These are phyloP conservation scores for Penicillium frequentans DNA, from an alignment of 2,329 filamentous ascomycete genomes.

Conservation along the genomic window DNA sequence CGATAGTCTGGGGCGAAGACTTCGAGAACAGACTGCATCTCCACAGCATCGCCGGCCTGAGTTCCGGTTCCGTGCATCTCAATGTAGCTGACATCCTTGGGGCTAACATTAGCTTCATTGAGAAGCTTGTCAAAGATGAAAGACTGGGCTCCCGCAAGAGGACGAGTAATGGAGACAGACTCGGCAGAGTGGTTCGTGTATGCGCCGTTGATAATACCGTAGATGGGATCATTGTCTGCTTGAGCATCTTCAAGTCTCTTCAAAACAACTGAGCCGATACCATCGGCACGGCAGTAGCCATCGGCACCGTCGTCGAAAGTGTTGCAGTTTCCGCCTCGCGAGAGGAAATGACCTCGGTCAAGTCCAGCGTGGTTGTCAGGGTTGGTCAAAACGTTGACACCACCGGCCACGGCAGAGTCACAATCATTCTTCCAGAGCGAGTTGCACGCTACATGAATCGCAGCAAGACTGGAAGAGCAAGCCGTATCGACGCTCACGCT, in stretches of 20 bases:
- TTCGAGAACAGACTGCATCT: conserved; percentile 74
- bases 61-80: conserved; percentile 91
- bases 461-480: conserved; percentile 72
- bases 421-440: conserved; percentile 74
- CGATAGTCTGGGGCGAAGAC: conserved; percentile 58
- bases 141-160: conserved; percentile 74
- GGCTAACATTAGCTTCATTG: conserved; percentile 70
- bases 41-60: conserved; percentile 77
- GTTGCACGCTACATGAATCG: conserved; percentile 70
- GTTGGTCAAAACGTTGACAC: conserved; percentile 74
- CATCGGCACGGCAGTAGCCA: conserved; percentile 80
- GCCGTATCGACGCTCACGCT: conserved; percentile 75
- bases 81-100: conserved; percentile 75
- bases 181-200: conserved; percentile 81
- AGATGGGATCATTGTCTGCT: conserved; percentile 66
- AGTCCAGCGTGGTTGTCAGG: conserved; percentile 77
- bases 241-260: conserved; percentile 79
- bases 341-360: conserved; percentile 74
- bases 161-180: conserved; percentile 79
- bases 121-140: conserved; percentile 69
- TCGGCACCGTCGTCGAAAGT: conserved; percentile 79
- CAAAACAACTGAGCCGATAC: conserved; percentile 70
- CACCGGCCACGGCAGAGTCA: conserved; percentile 78
- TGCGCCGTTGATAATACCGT: conserved; percentile 73
- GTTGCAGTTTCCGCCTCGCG: conserved; percentile 73